Evolutionary conservation across 2,329 filamentous ascomycete species (phyloP), one percentile per base, ranked within the genome.

Genomic region (Davidsoniella virescens): DNA sequence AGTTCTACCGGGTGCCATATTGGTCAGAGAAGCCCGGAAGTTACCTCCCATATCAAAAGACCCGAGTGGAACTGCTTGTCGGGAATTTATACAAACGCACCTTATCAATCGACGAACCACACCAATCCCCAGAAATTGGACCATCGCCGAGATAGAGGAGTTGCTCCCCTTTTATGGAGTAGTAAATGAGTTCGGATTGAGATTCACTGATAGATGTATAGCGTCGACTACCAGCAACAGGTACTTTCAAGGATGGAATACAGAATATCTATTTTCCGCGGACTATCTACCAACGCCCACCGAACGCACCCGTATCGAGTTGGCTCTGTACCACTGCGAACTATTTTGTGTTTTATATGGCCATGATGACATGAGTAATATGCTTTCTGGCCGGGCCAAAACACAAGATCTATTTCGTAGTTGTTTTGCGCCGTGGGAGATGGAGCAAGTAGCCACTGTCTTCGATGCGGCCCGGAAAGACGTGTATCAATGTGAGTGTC

Each of bases 391-490:
- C 5, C 48, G 52, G 17, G 39, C 48, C 5, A 20, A 38, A 3
- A 10, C 29, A n/a, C 52, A 53, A 23, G 20, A 12, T 2, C 20
- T 39, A 20, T 49, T 54, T 12, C 46, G 49, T 2, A 51, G 29
- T 10, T 51, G n/a, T n/a, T 49, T 54, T 26, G 17, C 43, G 3
- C 44, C 40, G 5, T 41, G 39, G 44, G 52, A 54, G 17, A 16
- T 54, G 44, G 52, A 54, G 40, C 52, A 54, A 33, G 43, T 54
- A 17, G 52, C 52, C n/a, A 44, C 42, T 2, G 48, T 54, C 14
- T 54, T 44, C 16, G 52, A 54, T 37, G 18, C 45, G 8, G 7
- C 51, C 16, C 16, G 45, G 9, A 18, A 47, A 5, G 44, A 39
- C 25, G 44, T 47, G 12, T 51, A 51, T n/a, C 36, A 25, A 40